phyloP scores from a whole-genome alignment of 345 rosid genomes.

The Cardamine resedifolia region DNA sequence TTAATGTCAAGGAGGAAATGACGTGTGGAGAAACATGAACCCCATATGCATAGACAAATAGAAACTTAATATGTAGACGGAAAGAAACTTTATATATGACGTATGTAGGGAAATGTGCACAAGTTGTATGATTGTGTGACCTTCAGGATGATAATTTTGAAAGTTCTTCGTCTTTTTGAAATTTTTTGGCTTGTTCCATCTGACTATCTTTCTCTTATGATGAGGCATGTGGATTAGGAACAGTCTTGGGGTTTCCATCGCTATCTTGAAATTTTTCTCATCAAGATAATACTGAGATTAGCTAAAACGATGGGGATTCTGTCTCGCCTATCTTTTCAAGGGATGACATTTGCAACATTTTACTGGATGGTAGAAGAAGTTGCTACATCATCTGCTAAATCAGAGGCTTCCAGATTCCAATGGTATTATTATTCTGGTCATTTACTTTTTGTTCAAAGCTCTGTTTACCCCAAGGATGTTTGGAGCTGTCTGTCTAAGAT shows the following conservation, averaged over 20 bases:
- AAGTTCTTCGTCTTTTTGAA: background rate
- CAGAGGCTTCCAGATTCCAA: background rate
- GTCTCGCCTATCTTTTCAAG: background rate
- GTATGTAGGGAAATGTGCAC: background rate
- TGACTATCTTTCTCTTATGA: slow-evolving; percentile 20
- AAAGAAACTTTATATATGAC: background rate
- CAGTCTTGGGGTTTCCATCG: background rate
- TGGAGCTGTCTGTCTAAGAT: background rate
- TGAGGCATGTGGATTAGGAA: slow-evolving; percentile 13
- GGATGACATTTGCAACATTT: background rate
- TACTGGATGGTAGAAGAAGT: background rate
- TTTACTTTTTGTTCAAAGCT: slow-evolving; percentile 1
- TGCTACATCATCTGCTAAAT: background rate
- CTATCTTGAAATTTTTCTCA: background rate
- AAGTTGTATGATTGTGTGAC: slow-evolving; percentile 12
- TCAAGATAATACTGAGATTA: slow-evolving; percentile 18
- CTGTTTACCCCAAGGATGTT: background rate
- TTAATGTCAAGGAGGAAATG: background rate
- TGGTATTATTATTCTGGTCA: slow-evolving; percentile 10
- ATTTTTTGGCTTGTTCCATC: slow-evolving; percentile 12
- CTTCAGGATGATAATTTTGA: slow-evolving; percentile 8
- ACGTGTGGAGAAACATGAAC: background rate
- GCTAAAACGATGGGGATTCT: background rate
- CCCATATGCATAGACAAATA: background rate
- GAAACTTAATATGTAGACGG: background rate